Base-by-base conservation (phyloP, 2,329 filamentous ascomycete species). In the Talaromyces piceae region DNA sequence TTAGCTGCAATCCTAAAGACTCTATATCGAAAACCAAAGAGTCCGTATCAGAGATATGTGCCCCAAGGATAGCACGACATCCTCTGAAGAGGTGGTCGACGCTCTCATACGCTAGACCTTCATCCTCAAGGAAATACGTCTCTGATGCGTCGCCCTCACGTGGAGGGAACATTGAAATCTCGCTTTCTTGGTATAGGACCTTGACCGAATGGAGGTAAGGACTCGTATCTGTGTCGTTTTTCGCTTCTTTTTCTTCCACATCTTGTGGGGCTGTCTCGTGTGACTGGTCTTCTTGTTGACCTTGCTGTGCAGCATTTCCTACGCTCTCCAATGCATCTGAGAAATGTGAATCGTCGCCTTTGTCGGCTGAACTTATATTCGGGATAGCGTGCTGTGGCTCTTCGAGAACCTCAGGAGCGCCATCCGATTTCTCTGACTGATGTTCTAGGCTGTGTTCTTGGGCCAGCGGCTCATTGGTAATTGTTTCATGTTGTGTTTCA, bases 101-200 rank as follows among this genome's bases (percentile, higher is more conserved):
- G 45, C 71, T 72, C 45, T 76, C 70, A 55, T 75, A 73, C n/a
- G 75, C 74, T 37, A 84, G 63, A 26, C 71, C 71, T 55, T 77
- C 72, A 58, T 84, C 77, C 56, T 77, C 72, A 20, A 84, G 68
- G 41, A 84, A 78, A 55, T 74, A 82, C 1, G 73, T 74, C 55
- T 79, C 73, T 5, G 78, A 73, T 26, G 75, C 71, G 50, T 79
- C 76, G 51, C 73, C 71, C 54, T 75, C 73, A 20, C 69, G 68
- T 3, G 77, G 79, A 30, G 79, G 78, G 58, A 84, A 84, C 6
- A 84, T 64, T 12, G 75, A 78, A 55, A 82, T 80, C 50, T 80
- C 75, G 46, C 69, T 71, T 12, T 74, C 75, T 54, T 76, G 72
- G 59, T 82, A 84, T n/a, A 74, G 61, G 16, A 84, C 72, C 37